Evolutionary conservation across 805 yeast species (phyloP).

Genomic region (Yarrowia deformans): DNA sequence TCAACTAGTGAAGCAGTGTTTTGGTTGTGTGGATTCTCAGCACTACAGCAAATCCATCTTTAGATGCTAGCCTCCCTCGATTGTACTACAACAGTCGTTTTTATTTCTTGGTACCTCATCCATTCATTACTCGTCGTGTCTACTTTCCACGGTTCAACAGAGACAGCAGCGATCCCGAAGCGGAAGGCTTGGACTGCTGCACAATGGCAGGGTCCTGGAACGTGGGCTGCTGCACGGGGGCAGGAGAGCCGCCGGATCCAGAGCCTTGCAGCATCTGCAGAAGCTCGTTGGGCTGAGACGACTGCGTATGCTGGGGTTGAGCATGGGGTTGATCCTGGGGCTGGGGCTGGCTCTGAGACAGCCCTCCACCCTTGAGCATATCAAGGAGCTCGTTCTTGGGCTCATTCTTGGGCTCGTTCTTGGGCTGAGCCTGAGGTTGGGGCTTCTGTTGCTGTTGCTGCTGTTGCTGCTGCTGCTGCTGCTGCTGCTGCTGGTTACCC

Average conservation of each 20-base stretch:
- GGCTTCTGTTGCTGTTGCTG: not conserved
- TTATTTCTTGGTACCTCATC: not conserved
- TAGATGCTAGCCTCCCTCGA: too few species aligned
- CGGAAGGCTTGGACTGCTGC: slow-evolving; percentile 19
- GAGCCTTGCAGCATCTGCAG: slow-evolving; percentile 16
- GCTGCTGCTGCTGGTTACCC: slow-evolving; percentile 6
- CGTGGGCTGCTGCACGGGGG: not conserved
- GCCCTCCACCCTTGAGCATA: slow-evolving; percentile 15
- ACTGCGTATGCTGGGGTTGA: not conserved
- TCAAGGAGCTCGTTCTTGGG: slow-evolving; percentile 19
- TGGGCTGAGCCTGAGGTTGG: not conserved
- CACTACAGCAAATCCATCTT: too few species aligned
- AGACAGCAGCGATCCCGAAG: slow-evolving; percentile 18
- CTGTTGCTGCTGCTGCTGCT: not conserved
- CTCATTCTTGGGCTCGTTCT: not conserved
- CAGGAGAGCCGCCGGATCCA: not conserved
- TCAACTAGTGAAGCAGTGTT: too few species aligned
- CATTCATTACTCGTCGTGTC: not conserved
- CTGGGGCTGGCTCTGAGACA: not conserved
- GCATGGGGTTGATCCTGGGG: not conserved
- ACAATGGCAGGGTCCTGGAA: slow-evolving; percentile 35
- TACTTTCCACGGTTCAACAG: slow-evolving; percentile 25
- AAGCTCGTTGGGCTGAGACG: slow-evolving; percentile 8
- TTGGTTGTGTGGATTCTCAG: too few species aligned
- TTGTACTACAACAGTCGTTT: too few species aligned